phyloP scores from a whole-genome alignment of 1,139 yeast genomes.

The Yamadazyma taylorii region DNA sequence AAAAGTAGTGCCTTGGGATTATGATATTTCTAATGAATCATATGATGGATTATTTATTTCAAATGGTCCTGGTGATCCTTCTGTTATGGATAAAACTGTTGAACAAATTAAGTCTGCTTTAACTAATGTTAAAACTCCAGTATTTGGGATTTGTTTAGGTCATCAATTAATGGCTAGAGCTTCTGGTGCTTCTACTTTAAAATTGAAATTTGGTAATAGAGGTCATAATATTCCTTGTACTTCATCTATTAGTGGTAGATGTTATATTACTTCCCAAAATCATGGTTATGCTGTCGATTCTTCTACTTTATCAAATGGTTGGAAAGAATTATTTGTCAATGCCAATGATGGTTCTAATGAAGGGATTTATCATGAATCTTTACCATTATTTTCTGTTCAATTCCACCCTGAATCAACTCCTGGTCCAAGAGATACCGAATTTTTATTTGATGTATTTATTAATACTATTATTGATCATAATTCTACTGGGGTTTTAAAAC shows the following conservation, averaged over 20 bases:
- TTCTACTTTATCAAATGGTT: constrained; percentile 66
- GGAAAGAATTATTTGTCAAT: constrained; percentile 94
- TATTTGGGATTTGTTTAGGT: constrained; percentile 98
- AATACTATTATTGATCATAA: constrained; percentile 69
- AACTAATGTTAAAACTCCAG: constrained; percentile 65
- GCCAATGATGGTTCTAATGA: constrained; percentile 98
- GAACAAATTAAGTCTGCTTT: constrained; percentile 58
- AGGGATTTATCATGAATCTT: constrained; percentile 88
- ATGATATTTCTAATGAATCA: constrained; percentile 71
- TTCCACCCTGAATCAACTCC: constrained; percentile 99
- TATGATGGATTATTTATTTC: constrained; percentile 96
- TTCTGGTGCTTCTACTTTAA: constrained; percentile 87
- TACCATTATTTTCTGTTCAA: constrained; percentile 97
- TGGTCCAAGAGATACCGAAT: constrained; percentile 99
- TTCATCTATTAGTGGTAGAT: constrained; percentile 87
- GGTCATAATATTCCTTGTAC: constrained; percentile 99
- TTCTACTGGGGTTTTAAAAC: constrained; percentile 55
- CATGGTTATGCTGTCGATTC: constrained; percentile 98
- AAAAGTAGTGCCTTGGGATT: constrained; percentile 94
- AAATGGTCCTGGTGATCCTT: constrained; percentile 99
- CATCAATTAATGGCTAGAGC: constrained; percentile 98
- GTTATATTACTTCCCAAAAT: constrained; percentile 98
- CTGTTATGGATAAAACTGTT: constrained; percentile 70
- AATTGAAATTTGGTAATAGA: constrained; percentile 98
- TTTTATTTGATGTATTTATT: constrained; percentile 91